Base-by-base conservation (phyloP, 2,329 filamentous ascomycete genomes). In the Calonectria hongkongensis region DNA sequence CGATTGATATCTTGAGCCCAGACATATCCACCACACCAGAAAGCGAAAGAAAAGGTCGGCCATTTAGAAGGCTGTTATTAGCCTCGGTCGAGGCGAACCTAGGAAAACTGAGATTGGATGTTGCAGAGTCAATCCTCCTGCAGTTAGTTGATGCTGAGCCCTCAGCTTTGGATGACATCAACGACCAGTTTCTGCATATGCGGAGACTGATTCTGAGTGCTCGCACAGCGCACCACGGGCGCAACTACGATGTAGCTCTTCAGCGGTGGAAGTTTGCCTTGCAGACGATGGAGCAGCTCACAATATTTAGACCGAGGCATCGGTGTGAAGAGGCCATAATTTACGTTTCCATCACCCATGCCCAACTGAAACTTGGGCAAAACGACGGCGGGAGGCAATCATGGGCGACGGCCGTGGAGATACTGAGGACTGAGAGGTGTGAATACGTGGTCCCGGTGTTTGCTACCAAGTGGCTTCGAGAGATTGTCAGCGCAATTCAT, bases 161-260 rank as follows among this genome's bases (percentile, higher is more conserved):
- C 0, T 69, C 72, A 0, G 76, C 78, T 18, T 51, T 81, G 6
- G 79, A 83, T 18, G 80, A 83, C 8, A 63, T 83, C 0, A 79
- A 82, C 16, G 82, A 84, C 3, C 80, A 83, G 48, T 75, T 82
- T 4, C 71, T 84, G 0, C 79, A 80, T 2, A 82, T 84, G 67
- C 81, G 82, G 0, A 74, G 79, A 0, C 12, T 83, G 0, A 71
- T 84, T 18, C 72, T 78, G 4, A 70, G 64, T 2, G 81, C 82
- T 0, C 80, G 82, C 0, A 73, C 78, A 0, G 66, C 73, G 0
- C 82, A 83, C 18, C 68, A 76, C 6, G 60, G 69, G 1, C 45
- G 70, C 0, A 54, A 67, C 0, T 77, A 72, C 8, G 51, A 58
- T 0, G 66, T 77, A 7, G 81, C 80, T 0, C 27, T 83, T 0